Base-by-base conservation (phyloP, 75 land plant genomes). In the Sequoia sempervirens region DNA sequence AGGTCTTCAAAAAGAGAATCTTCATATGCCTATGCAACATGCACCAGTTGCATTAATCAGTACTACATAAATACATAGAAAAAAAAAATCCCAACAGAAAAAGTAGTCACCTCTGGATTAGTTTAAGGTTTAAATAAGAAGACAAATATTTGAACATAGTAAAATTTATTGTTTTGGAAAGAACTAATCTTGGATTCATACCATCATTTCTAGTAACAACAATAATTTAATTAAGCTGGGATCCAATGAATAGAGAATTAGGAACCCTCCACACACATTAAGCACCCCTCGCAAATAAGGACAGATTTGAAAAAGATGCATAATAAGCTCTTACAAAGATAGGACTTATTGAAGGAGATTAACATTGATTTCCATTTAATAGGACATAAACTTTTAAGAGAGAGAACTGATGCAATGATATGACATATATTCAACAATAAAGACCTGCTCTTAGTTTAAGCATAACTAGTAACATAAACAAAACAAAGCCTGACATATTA, bases 1-100 rank as follows among this genome's bases (percentile, higher is more conserved):
- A 90, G 81, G 64, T 98, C 99, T 56, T 96, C 98, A 85, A 83
- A 81, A 72, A 93, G 79, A 18, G 93, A 90, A 41, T 87, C 93
- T 82, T 85, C 87, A 74, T 88, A 88, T 34, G 92, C 93, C 86
- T 90, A 87, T 82, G 54, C 17, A 75, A 38, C 78, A 40, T 7
- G 38, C 23, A 75, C 43, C 78, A 75, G 6, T 38, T 38, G 8
- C 18, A 37, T 15, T 20, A 75, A 37, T 73, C 7, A 73, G 43
- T 37, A 37, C 1, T 32, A 34, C 37, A 72, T 36, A 72, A 37
- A 75, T 38, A 75, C 6, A 38, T 5, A 75, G 23, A 37, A 75
- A 13, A 75, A n/a, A n/a, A 75, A 5, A n/a, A 75, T 40, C 43
- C 37, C 78, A 40, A 40, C 45, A 75, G 43, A 38, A 73, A 73